Conservation (phyloP, 345 rosid genomes). For the Syzygium aqueum region DNA sequence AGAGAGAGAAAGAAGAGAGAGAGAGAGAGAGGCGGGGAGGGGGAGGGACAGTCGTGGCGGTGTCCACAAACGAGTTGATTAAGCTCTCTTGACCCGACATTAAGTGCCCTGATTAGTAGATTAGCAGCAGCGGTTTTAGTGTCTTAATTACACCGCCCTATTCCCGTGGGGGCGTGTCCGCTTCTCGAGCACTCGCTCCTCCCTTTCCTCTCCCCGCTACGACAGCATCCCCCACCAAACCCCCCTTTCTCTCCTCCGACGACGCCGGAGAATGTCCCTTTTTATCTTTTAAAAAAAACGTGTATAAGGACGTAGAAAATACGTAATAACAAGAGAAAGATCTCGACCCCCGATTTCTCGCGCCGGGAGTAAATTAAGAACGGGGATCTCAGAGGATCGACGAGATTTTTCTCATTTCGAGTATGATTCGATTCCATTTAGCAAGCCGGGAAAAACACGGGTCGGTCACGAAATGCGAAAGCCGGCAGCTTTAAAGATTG, state of each 20-base stretch:
- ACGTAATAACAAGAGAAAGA: too few species aligned
- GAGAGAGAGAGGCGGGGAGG: background rate
- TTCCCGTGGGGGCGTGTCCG: background rate
- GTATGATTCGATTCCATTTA: too few species aligned
- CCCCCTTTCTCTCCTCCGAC: too few species aligned
- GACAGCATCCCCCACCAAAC: too few species aligned
- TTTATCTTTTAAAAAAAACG: background rate
- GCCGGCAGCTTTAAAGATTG: accelerated
- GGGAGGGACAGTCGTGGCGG: slow-evolving; percentile 5
- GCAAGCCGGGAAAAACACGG: too few species aligned
- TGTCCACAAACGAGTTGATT: background rate
- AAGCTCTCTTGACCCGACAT: background rate
- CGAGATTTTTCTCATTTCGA: background rate
- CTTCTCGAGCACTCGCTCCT: background rate
- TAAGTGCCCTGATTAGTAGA: background rate
- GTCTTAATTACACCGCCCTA: background rate
- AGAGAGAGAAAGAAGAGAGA: background rate
- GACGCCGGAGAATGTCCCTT: background rate
- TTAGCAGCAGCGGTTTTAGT: background rate
- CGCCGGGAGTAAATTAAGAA: background rate
- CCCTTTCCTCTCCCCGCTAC: background rate
- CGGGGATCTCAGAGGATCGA: accelerated
- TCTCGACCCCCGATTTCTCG: accelerated
- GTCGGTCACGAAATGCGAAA: background rate
- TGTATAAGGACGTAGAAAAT: too few species aligned